Evolutionary conservation across 768 basidiomycete species (phyloP).

Genomic region (Lyophyllum decastes): DNA sequence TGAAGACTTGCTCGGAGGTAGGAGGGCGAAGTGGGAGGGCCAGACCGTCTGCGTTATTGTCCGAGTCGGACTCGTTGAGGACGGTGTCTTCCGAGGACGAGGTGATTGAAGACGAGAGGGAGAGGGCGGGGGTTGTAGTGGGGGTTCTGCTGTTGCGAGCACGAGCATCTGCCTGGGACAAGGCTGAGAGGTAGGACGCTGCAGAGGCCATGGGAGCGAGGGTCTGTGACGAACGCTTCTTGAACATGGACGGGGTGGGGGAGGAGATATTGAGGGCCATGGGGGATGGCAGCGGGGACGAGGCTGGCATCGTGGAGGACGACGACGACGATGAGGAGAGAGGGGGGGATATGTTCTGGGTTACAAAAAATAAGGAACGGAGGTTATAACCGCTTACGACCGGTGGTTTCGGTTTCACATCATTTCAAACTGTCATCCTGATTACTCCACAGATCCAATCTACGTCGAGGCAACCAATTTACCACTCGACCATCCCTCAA

Average conservation of each 20-base stretch:
- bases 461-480: slow-evolving; percentile 11
- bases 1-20: slow-evolving; percentile 78
- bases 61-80: slow-evolving; percentile 50
- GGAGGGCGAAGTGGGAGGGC: slow-evolving; percentile 66
- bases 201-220: slow-evolving; percentile 36
- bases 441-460: not conserved
- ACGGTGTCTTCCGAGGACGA: slow-evolving; percentile 69
- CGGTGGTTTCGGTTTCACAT: not conserved
- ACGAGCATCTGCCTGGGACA: slow-evolving; percentile 61
- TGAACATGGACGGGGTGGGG: slow-evolving; percentile 58
- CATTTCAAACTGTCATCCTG: not conserved
- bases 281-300: slow-evolving; percentile 51
- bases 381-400: not conserved
- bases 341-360: too few species aligned
- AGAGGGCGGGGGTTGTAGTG: slow-evolving; percentile 69
- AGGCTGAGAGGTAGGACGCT: slow-evolving; percentile 43
- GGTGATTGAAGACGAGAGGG: slow-evolving; percentile 73
- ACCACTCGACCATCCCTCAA: slow-evolving; percentile 42
- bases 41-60: slow-evolving; percentile 55
- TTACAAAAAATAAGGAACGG: too few species aligned
- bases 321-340: not conserved
- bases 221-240: slow-evolving; percentile 46
- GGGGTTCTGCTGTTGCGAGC: slow-evolving; percentile 53
- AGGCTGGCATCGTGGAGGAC: slow-evolving; percentile 17
- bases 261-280: slow-evolving; percentile 61